A percentile compares a stretch with the other conserved stretches of the same genome.
These are phyloP conservation scores for Melastoma malabathricum DNA, from an alignment of 345 rosid species.

Conservation along the genomic window DNA sequence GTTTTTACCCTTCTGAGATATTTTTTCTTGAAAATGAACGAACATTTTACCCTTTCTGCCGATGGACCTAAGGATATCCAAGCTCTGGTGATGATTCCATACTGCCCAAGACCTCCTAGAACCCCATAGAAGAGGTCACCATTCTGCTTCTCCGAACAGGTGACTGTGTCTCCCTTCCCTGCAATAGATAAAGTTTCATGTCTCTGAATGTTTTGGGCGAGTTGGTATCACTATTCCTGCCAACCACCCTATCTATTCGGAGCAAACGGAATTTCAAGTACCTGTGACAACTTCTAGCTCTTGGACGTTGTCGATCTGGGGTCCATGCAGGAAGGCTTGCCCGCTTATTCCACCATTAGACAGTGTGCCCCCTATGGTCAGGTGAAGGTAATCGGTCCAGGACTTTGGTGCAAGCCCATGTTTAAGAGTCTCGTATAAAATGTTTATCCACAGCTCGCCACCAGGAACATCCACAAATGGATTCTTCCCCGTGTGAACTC, in stretches of 20 bases:
- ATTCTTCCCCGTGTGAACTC: constrained; percentile 25
- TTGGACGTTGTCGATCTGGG: constrained; percentile 73
- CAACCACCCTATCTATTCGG: too few relatives aligned
- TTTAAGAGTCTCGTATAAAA: constrained; percentile 69
- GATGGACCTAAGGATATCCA: constrained; percentile 64
- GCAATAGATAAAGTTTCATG: constrained; percentile 11
- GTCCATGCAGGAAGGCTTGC: constrained; percentile 82
- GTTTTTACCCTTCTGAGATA: neutral
- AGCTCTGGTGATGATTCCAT: constrained; percentile 85
- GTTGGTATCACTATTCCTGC: neutral
- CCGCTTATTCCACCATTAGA: constrained; percentile 95
- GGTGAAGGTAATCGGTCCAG: constrained; percentile 95
- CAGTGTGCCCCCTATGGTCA: constrained; percentile 82
- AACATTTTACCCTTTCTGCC: constrained; percentile 38
- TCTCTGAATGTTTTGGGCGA: neutral
- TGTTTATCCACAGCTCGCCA: constrained; percentile 78
- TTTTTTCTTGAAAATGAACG: neutral
- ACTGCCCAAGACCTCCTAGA: constrained; percentile 97
- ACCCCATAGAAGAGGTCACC: constrained; percentile 72
- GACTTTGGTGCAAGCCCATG: constrained; percentile 77
- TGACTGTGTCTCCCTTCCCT: constrained; percentile 81
- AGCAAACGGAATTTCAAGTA: constrained; percentile 10
- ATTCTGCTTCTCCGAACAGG: constrained; percentile 66
- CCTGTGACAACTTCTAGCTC: constrained; percentile 92
- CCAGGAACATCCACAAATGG: constrained; percentile 87